These are phyloP conservation scores for Pinus tabuliformis DNA, from an alignment of 75 land plant species.

Conservation along the genomic window DNA sequence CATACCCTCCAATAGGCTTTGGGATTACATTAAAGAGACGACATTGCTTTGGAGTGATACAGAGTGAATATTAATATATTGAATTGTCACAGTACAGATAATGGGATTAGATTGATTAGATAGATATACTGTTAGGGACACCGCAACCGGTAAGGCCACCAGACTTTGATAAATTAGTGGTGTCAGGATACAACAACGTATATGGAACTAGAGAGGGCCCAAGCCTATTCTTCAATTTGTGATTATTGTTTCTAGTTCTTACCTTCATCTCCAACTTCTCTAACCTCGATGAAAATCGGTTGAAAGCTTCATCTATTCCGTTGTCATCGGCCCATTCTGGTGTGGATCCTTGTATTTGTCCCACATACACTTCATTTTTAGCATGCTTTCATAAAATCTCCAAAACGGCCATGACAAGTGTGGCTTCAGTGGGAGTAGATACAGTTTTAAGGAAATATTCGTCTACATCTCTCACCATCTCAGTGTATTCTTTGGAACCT, in stretches of 20 bases:
- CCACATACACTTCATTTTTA: slow-evolving; percentile 43
- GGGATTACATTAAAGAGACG: too few relatives aligned
- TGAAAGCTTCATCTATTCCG: slow-evolving; percentile 22
- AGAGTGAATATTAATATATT: too few relatives aligned
- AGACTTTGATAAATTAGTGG: neutral
- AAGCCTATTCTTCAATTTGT: slow-evolving; percentile 32
- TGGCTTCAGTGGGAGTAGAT: slow-evolving; percentile 44
- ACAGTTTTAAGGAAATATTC: slow-evolving; percentile 44
- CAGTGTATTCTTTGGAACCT: slow-evolving; percentile 54
- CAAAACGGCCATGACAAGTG: slow-evolving; percentile 43
- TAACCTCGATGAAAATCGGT: slow-evolving; percentile 22
- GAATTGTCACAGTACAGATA: too few relatives aligned
- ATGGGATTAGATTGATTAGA: neutral
- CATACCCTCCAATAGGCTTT: too few relatives aligned
- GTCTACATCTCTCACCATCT: slow-evolving; percentile 54
- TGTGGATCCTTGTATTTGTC: slow-evolving; percentile 15
- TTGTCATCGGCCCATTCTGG: slow-evolving; percentile 35
- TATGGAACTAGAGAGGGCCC: slow-evolving; percentile 58
- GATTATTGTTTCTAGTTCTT: slow-evolving; percentile 30
- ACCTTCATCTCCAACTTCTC: slow-evolving; percentile 37
- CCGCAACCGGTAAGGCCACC: slow-evolving; percentile 60
- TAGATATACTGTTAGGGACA: slow-evolving; percentile 67
- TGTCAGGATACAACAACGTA: slow-evolving; percentile 26
- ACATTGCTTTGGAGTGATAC: too few relatives aligned
- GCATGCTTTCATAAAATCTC: slow-evolving; percentile 49